phyloP scores from a whole-genome alignment of 2,329 filamentous ascomycete genomes.

The Cryphonectria parasitica region DNA sequence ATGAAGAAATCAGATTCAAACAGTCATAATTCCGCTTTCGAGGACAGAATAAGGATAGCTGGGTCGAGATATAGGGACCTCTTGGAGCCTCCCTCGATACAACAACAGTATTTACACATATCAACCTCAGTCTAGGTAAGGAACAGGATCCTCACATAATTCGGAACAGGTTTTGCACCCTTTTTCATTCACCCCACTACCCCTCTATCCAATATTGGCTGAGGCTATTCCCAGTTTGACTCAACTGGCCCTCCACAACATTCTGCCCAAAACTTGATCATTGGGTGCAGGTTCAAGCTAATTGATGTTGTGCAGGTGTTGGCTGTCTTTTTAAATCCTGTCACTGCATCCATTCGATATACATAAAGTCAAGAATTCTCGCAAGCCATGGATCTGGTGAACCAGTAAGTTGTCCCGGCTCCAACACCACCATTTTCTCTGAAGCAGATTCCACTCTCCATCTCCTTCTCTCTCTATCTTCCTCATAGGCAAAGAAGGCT shows the following conservation, averaged over 20 bases:
- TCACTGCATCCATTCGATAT: neutral
- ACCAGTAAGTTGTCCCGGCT: constrained; percentile 48
- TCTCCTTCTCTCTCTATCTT: constrained; percentile 11
- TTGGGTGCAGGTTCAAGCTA: constrained; percentile 2
- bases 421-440: constrained; percentile 4
- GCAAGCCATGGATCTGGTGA: constrained; percentile 55
- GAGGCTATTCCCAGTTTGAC: constrained; percentile 26
- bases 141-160: neutral
- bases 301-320: neutral
- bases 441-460: neutral
- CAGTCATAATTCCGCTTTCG: neutral
- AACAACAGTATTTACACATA: too few relatives aligned
- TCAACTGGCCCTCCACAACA: constrained; percentile 15
- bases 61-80: neutral
- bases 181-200: constrained; percentile 13
- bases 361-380: neutral
- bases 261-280: constrained; percentile 10
- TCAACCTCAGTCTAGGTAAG: neutral
- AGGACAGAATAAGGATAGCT: neutral
- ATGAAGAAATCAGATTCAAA: constrained; percentile 1
- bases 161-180: neutral
- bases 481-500: constrained; percentile 2
- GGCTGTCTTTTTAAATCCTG: neutral
- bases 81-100: neutral
- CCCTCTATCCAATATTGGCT: constrained; percentile 15